phyloP scores from a whole-genome alignment of 306 rosid species.

The Malus asiatica region DNA sequence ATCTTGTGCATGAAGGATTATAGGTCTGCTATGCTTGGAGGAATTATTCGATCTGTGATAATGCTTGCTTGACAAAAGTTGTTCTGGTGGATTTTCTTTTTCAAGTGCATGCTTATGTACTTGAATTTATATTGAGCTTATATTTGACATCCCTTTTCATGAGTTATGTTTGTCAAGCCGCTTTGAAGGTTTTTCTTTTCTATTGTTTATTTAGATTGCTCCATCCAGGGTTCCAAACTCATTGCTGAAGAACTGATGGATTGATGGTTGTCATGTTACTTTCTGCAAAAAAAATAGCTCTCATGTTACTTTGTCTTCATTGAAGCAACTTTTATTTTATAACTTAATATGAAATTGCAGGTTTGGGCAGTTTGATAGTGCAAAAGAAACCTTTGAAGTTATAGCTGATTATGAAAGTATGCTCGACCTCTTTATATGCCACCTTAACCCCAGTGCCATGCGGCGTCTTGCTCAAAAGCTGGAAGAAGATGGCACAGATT shows the following conservation, averaged over 20 bases:
- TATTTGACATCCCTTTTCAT: background rate
- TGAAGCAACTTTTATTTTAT: background rate
- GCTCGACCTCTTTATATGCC: constrained; percentile 96
- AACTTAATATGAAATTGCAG: constrained; percentile 41
- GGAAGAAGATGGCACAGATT: constrained; percentile 93
- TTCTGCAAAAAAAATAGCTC: background rate
- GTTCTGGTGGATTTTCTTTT: constrained; percentile 1
- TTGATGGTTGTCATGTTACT: background rate
- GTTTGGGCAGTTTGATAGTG: constrained; percentile 96
- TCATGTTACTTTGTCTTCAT: background rate
- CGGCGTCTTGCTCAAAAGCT: constrained; percentile 96
- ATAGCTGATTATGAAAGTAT: constrained; percentile 80
- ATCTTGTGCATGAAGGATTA: background rate
- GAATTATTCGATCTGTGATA: background rate
- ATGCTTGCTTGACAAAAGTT: background rate
- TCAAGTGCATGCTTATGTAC: background rate
- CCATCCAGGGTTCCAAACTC: background rate
- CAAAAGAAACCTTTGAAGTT: constrained; percentile 96
- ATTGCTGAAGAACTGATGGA: background rate
- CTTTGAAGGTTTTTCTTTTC: background rate
- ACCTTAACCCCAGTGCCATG: constrained; percentile 98
- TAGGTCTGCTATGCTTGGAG: background rate
- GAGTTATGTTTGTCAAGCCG: background rate
- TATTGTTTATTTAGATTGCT: background rate
- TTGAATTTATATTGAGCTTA: background rate